Base-by-base conservation (phyloP, 441 rosid species). In the Gossypium armourianum region DNA sequence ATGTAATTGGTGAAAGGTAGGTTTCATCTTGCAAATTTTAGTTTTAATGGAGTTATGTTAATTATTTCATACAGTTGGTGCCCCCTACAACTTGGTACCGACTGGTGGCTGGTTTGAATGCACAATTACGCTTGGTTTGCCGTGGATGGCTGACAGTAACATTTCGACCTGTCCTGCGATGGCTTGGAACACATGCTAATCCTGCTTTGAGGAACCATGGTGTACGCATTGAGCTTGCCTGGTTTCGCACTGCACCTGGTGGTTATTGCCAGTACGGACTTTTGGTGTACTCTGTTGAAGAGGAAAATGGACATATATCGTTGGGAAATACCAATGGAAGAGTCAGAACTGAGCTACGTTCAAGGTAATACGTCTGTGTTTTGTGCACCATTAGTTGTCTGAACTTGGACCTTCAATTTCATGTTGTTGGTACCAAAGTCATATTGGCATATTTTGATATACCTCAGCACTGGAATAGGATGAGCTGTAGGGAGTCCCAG, bases 181-280 rank as follows among this genome's bases (percentile, higher is more conserved):
- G 97, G 99, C 87, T 95, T 77, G 97, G 90, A 82, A 91, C 90
- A 43, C 91, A 96, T 77, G 99, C 93, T 61, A 92, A 96, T 83
- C 94, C 98, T 45, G 89, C 94, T 71, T 76, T 96, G 80, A 85
- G 86, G 81, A 58, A 76, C 69, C 87, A 88, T 63, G 83, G 96
- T 32, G 77, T 88, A 36, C 81, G 83, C 23, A 86, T 87, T 78
- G 92, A 87, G 84, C 92, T 95, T 79, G 93, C 97, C 17, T 86
- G 96, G 97, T 86, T 95, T 78, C 96, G 85, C 80, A 86, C 91
- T 68, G 86, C 90, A 60, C 72, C 93, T 73, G 85, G 84, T 83
- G 91, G 93, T 74, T 88, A 90, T 83, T 85, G 87, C 75, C 99
- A 90, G 68, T 92, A 86, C 79, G 99, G 99, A 69, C 85, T 95